A percentile compares a stretch with the other conserved stretches of the same genome.
These are phyloP conservation scores for Ulota crispa DNA, from an alignment of 225 moss, liverwort and hornwort species.

Conservation along the genomic window DNA sequence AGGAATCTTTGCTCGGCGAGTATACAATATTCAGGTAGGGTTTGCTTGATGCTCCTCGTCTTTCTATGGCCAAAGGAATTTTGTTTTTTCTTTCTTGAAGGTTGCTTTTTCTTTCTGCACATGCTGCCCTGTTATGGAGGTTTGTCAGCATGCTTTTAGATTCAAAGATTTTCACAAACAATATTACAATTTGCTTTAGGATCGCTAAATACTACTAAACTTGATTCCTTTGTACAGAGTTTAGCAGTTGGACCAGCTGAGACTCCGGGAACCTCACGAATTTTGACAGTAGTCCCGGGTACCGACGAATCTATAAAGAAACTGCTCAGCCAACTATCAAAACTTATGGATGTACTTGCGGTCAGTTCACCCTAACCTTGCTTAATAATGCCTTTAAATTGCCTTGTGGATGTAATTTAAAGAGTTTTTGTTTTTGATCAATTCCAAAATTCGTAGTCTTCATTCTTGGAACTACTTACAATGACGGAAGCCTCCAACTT, in stretches of 20 bases:
- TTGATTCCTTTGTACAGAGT: constrained; percentile 53
- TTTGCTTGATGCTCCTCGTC: not conserved
- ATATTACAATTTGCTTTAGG: not conserved
- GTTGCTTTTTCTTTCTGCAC: not conserved
- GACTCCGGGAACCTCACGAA: constrained; percentile 59
- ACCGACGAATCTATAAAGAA: constrained; percentile 74
- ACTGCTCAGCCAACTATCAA: constrained; percentile 67
- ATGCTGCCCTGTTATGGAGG: not conserved
- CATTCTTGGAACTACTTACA: not conserved
- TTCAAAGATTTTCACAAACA: not conserved
- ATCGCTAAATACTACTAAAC: not conserved
- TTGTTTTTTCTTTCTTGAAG: not conserved
- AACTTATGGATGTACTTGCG: constrained; percentile 72
- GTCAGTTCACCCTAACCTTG: constrained; percentile 31
- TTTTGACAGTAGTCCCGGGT: constrained; percentile 76
- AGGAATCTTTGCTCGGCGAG: constrained; percentile 78
- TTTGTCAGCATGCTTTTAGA: not conserved
- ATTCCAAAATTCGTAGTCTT: not conserved
- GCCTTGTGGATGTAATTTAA: not conserved
- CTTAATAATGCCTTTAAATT: not conserved
- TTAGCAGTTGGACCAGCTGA: constrained; percentile 82
- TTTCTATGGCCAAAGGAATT: not conserved
- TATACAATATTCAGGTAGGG: constrained; percentile 78
- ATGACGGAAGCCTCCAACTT: not conserved
- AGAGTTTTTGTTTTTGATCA: not conserved